Conservation (phyloP, 1,284 basidiomycete species). For the Irpex rosettiformis region DNA sequence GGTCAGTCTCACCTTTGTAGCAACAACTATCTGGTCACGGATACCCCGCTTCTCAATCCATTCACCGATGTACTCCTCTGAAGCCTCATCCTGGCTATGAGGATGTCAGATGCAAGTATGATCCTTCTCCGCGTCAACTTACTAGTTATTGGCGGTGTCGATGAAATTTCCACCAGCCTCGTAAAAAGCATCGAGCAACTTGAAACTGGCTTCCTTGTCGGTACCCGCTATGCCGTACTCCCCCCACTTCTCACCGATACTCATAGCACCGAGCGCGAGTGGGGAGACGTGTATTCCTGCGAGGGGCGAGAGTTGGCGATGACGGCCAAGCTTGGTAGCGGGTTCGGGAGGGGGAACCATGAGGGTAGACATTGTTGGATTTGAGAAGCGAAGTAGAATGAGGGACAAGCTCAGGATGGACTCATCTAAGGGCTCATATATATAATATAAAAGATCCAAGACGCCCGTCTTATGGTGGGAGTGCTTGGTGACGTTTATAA, state of each 20-base stretch:
- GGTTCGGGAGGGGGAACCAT: conserved; percentile 11
- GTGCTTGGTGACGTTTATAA: too few species aligned
- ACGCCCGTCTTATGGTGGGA: too few species aligned
- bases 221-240: conserved; percentile 18
- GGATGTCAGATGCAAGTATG: neutral
- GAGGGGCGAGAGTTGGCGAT: conserved; percentile 18
- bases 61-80: conserved; percentile 17
- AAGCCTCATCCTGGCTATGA: conserved; percentile 14
- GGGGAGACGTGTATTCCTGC: conserved; percentile 40
- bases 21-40: conserved; percentile 16
- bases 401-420: too few species aligned
- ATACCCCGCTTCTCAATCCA: conserved; percentile 17
- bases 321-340: conserved; percentile 19
- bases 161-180: conserved; percentile 20
- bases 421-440: neutral
- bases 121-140: neutral
- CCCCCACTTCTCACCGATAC: conserved; percentile 38
- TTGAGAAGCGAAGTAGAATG: too few species aligned
- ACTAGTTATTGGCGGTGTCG: conserved; percentile 18
- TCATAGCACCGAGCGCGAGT: conserved; percentile 47
- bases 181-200: conserved; percentile 21
- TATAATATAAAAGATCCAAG: too few species aligned
- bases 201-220: conserved; percentile 24
- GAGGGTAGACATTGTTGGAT: neutral
- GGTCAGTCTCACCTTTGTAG: conserved; percentile 17